Conservation (phyloP, 345 rosid species). For the Eucalyptus decipiens region DNA sequence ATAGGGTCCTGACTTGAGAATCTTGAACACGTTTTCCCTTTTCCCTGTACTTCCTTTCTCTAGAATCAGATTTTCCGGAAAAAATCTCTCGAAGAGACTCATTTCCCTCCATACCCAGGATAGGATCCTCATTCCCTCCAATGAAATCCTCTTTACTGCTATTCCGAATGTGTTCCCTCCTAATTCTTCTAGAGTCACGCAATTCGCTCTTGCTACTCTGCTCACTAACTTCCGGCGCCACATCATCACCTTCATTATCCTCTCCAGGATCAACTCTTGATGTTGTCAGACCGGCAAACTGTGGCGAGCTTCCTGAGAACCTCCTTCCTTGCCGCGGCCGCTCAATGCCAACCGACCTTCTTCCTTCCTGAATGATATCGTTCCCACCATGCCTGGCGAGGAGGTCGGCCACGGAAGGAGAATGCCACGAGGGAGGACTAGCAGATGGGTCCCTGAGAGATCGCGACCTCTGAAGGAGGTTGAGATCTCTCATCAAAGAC, state of each 20-base stretch:
- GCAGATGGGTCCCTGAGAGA: conserved; percentile 94
- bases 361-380: conserved; percentile 36
- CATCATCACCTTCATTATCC: conserved; percentile 6
- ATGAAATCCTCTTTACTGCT: conserved; percentile 23
- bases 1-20: conserved; percentile 37
- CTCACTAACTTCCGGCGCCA: conserved; percentile 18
- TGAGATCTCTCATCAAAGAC: conserved; percentile 87
- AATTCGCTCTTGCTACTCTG: conserved; percentile 39
- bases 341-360: conserved; percentile 49
- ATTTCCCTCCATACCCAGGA: conserved; percentile 17
- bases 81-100: conserved; percentile 26
- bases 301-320: conserved; percentile 50
- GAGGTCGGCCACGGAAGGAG: conserved; percentile 60
- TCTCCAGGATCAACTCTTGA: conserved; percentile 60
- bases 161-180: conserved; percentile 51
- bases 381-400: conserved; percentile 44
- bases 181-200: conserved; percentile 48
- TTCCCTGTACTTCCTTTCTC: conserved; percentile 24
- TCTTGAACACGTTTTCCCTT: conserved; percentile 46
- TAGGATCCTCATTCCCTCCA: conserved; percentile 20
- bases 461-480: conserved; percentile 79
- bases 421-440: conserved; percentile 78
- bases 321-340: conserved; percentile 43
- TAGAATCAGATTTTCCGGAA: conserved; percentile 36
- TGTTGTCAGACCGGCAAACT: conserved; percentile 29